Evolutionary conservation across 768 basidiomycete genomes (phyloP), one percentile per base, ranked within the genome.

Genomic region (Boletus tomentosulus): DNA sequence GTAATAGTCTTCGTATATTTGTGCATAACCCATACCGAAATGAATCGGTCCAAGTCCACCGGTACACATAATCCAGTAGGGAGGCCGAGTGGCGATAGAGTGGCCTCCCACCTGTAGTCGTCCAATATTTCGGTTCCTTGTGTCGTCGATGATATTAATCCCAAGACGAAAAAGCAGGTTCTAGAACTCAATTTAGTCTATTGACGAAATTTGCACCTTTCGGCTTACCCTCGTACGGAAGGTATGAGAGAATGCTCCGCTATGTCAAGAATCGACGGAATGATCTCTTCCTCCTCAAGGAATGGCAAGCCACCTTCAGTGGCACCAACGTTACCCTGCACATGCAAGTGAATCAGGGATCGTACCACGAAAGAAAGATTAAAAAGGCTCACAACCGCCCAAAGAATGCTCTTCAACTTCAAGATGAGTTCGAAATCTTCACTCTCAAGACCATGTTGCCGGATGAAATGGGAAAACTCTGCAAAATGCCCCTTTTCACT

Each of bases 91-190:
- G 95, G 89, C 4, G 89, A 89, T 28, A 90, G 72, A 15, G 93
- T 93, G 11, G 95, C 87, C 57, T 95, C 88, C 97, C 97, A 99
- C 9, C 85, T 79, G 64, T 87, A 90, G 62, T 98, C 96, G 48
- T 92, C 89, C 28, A 99, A 72, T 49, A 98, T 86, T 69, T 98
- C 96, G 3, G 92, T 88, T 2, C 97, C 97, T 73, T 92, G 87
- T 2, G 84, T 80, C 0, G 96, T 98, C 0, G 89, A 89, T 3
- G 95, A 93, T 48, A 98, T 87, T 45, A 98, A 76, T 1, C 95
- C 95, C 8, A 99, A 76, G 5, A 97, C 92, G 62, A 92, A 98
- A 75, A 95, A 98, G 66, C 94, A 96, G 3, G 97, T 98, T 15
- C 96, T 98, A 39, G 10, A 28, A 57, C 10, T n/a, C 38, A 30